Evolutionary conservation across 495 filamentous ascomycete species (phyloP), one percentile per base, ranked within the genome.

Genomic region (Xylaria telfairii): DNA sequence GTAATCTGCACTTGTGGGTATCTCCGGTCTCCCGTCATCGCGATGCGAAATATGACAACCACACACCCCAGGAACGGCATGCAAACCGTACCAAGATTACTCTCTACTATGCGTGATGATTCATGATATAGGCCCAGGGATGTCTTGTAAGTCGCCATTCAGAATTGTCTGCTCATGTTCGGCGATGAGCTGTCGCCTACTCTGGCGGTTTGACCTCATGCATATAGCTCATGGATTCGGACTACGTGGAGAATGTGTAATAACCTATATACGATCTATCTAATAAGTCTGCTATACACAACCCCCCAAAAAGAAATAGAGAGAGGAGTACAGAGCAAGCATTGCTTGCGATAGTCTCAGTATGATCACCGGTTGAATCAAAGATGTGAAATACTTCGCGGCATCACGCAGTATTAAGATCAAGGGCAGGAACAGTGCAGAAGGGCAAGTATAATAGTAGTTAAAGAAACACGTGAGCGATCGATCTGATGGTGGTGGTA

Each of bases 401-500:
- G 4, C 10, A 37, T 26, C 9, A 65, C 24, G 30, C 8, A 30
- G n/a, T 37, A 53, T 21, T n/a, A 4, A 37, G 24, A 19, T 47
- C 37, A 37, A 17, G 17, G 15, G 2, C 26, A 47, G 9, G 28
- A 65, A 34, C 46, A 13, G 28, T 37, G 46, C 44, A 37, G 39
- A 26, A 49, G 19, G 32, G 1, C 13, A 37, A 59, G 56, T 10
- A 26, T 54, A 26, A 62, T 60, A 44, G 59, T 69, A 63, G 65
- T 67, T 17, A 19, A 53, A 62, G 57, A 63, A 69, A 69, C 67
- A 69, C 67, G 67, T 69, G 67, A 69, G 59, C 57, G 32, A 53
- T 62, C 34, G 32, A 54, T 69, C 60, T 54, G 67, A 37, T 42
- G 42, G 39, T 42, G 28, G 37, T 37, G 46, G 26, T 10, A 69